Conservation (phyloP, 352 stramenopile genomes). For the Phytophthora pistaciae region DNA sequence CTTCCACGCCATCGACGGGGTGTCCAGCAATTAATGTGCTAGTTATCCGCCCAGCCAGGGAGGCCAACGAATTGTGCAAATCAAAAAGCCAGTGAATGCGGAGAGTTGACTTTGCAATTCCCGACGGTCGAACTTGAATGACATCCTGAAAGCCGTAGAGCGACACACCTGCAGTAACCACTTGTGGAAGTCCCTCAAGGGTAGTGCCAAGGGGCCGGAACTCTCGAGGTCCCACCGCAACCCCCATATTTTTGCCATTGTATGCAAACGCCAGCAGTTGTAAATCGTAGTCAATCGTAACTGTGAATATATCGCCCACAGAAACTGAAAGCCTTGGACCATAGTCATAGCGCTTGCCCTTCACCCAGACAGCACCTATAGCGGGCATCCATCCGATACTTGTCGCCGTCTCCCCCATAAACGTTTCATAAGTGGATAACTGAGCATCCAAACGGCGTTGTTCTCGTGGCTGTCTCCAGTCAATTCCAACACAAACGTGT, state of each 20-base stretch:
- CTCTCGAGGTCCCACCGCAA: constrained; percentile 58
- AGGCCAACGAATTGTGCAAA: constrained; percentile 78
- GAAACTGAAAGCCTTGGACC: constrained; percentile 51
- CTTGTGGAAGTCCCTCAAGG: constrained; percentile 42
- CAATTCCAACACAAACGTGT: constrained; percentile 80
- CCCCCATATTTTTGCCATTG: constrained; percentile 67
- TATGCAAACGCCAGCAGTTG: constrained; percentile 77
- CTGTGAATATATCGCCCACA: constrained; percentile 76
- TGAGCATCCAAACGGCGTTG: constrained; percentile 6
- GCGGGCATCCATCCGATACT: constrained; percentile 90
- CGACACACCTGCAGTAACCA: constrained; percentile 67
- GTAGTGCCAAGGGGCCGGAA: constrained; percentile 46
- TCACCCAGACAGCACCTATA: constrained; percentile 78
- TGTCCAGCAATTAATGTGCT: constrained; percentile 81
- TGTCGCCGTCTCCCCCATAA: constrained; percentile 54
- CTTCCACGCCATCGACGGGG: constrained; percentile 79
- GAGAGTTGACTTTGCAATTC: constrained; percentile 81
- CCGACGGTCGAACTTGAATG: constrained; percentile 76
- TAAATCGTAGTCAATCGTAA: constrained; percentile 81
- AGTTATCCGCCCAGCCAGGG: constrained; percentile 70
- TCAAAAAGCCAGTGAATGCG: constrained; percentile 88
- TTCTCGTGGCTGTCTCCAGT: constrained; percentile 50
- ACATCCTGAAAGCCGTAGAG: constrained; percentile 78
- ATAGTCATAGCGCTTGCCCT: constrained; percentile 65
- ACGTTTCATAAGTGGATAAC: constrained; percentile 40